Conservation (phyloP, 2,329 filamentous ascomycete genomes). For the Amphichorda felina region DNA sequence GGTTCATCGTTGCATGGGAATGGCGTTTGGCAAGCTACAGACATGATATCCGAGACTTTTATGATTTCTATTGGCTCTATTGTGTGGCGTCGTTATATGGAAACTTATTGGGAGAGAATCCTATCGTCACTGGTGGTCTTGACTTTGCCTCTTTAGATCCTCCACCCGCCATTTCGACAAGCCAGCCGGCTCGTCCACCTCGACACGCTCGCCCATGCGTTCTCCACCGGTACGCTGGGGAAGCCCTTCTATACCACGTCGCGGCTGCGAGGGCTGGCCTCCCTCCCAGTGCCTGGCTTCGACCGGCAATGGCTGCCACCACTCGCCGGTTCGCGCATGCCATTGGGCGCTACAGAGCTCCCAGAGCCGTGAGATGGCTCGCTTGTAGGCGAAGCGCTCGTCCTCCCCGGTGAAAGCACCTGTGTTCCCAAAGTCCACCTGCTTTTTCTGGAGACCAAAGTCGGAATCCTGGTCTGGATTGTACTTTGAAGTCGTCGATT, state of each 20-base stretch:
- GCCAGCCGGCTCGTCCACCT: conserved; percentile 23
- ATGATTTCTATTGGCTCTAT: background rate
- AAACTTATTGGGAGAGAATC: too few species aligned
- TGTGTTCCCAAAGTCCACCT: conserved; percentile 55
- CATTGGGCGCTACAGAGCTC: conserved; percentile 65
- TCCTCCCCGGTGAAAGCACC: conserved; percentile 67
- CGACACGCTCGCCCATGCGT: conserved; percentile 19
- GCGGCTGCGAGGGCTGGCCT: conserved; percentile 12
- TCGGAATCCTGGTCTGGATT: conserved; percentile 46
- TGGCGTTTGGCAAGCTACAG: background rate
- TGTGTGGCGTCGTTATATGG: background rate
- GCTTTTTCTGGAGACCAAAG: conserved; percentile 27
- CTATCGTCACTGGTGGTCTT: conserved; percentile 1
- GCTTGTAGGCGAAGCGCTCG: conserved; percentile 70
- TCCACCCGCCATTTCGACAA: conserved; percentile 24
- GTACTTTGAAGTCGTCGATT: conserved; percentile 32
- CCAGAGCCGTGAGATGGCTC: conserved; percentile 68
- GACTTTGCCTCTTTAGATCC: conserved; percentile 15
- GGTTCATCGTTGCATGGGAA: background rate
- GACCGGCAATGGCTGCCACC: conserved; percentile 59
- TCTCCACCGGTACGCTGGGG: conserved; percentile 10
- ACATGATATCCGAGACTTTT: conserved; percentile 3
- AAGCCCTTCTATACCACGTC: conserved; percentile 1
- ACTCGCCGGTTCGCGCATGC: conserved; percentile 52
- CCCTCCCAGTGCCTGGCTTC: conserved; percentile 59